Evolutionary conservation across 768 basidiomycete genomes (phyloP).

Genomic region (Tulasnella sp.): DNA sequence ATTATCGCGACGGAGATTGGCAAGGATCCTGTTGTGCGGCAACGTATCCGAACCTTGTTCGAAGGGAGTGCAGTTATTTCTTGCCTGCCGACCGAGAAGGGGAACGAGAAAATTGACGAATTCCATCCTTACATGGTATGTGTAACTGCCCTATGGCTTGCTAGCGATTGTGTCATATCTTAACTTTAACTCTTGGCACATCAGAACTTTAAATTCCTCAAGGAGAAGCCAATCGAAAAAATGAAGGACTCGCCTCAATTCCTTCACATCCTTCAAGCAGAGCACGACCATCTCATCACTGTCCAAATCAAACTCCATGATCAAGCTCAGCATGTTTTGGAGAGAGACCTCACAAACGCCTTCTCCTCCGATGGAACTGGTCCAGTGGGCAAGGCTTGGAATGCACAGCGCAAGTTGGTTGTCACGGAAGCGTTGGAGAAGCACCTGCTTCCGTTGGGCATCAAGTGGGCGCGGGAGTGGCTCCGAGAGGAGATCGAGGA

Average conservation of each 20-base stretch:
- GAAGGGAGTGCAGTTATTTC: slow-evolving; percentile 69
- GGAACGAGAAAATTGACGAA: slow-evolving; percentile 50
- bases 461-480: slow-evolving; percentile 88
- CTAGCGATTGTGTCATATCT: slow-evolving; percentile 17
- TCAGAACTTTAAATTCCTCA: slow-evolving; percentile 93
- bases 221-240: slow-evolving; percentile 65
- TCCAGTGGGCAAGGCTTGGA: slow-evolving; percentile 87
- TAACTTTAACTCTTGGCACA: background rate
- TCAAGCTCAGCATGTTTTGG: slow-evolving; percentile 61
- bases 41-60: slow-evolving; percentile 71
- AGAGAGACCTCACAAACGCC: slow-evolving; percentile 71
- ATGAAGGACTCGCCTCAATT: slow-evolving; percentile 77
- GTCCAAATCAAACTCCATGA: slow-evolving; percentile 65
- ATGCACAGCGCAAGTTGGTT: slow-evolving; percentile 73
- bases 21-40: slow-evolving; percentile 84
- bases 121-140: slow-evolving; percentile 48
- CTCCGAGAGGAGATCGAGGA: slow-evolving; percentile 90
- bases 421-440: slow-evolving; percentile 75
- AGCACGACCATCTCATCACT: slow-evolving; percentile 80
- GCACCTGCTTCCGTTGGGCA: slow-evolving; percentile 75
- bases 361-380: slow-evolving; percentile 82
- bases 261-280: slow-evolving; percentile 85
- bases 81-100: slow-evolving; percentile 83
- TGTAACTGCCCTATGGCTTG: slow-evolving; percentile 34
- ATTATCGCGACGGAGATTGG: slow-evolving; percentile 87